Percentiles rank a stretch among this genome's conserved stretches.
Evolutionary conservation across 2,329 filamentous ascomycete genomes (phyloP).

Genomic region (Huntiella bhutanensis): DNA sequence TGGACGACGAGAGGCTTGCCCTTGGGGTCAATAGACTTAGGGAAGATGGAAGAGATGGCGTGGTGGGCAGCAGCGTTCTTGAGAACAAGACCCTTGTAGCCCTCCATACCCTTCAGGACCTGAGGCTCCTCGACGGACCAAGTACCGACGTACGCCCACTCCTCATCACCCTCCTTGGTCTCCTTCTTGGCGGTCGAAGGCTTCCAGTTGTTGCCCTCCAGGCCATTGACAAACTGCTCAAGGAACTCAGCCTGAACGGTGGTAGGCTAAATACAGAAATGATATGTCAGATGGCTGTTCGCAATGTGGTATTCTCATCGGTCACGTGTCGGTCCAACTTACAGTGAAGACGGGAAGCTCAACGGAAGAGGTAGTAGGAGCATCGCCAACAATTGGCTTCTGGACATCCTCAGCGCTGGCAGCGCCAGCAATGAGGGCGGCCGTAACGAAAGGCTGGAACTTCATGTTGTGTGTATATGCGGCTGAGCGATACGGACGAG

Average conservation of each 20-base stretch:
- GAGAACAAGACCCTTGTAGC: constrained; percentile 90
- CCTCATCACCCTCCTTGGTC: constrained; percentile 49
- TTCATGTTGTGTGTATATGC: constrained; percentile 42
- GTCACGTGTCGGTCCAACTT: constrained; percentile 23
- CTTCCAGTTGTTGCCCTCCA: constrained; percentile 74
- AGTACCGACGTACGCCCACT: constrained; percentile 94
- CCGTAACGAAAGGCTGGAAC: constrained; percentile 62
- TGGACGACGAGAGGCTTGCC: constrained; percentile 92
- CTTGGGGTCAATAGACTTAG: constrained; percentile 92
- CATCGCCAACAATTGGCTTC: constrained; percentile 38
- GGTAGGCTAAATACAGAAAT: constrained; percentile 44
- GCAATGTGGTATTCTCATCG: neutral
- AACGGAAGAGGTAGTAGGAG: constrained; percentile 40
- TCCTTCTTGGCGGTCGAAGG: constrained; percentile 95
- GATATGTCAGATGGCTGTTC: neutral
- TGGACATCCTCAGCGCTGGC: constrained; percentile 12
- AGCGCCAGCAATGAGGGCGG: constrained; percentile 42
- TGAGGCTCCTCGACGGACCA: constrained; percentile 92
- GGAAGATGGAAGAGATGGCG: constrained; percentile 97
- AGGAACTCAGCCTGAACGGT: constrained; percentile 82
- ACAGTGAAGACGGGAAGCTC: constrained; percentile 76
- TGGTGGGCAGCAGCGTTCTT: constrained; percentile 98
- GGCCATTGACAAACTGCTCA: constrained; percentile 95
- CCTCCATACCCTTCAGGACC: constrained; percentile 79
- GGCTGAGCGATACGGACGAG: neutral